These are phyloP conservation scores for Grigorovia transvaalensis DNA, from an alignment of 805 yeast species.

Conservation along the genomic window DNA sequence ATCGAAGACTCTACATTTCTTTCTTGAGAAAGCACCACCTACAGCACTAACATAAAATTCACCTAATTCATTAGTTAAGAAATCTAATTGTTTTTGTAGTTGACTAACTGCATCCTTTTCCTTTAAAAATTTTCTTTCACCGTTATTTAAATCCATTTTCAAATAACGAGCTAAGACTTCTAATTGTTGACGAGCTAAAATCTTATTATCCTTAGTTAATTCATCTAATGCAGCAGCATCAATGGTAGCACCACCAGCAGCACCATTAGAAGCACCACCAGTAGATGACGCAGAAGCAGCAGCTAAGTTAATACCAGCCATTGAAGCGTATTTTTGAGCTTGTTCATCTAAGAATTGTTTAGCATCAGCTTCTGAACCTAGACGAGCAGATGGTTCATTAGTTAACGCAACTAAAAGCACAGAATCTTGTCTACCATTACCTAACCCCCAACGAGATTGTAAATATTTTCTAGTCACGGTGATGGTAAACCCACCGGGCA, in stretches of 20 bases:
- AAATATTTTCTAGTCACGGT: conserved; percentile 87
- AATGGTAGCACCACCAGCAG: conserved; percentile 58
- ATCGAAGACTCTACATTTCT: conserved; percentile 93
- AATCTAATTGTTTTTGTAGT: conserved; percentile 82
- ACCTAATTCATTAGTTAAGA: conserved; percentile 65
- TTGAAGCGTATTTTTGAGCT: conserved; percentile 77
- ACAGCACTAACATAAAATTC: conserved; percentile 90
- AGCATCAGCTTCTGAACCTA: conserved; percentile 81
- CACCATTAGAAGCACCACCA: conserved; percentile 43
- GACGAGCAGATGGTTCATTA: conserved; percentile 83
- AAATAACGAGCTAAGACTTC: conserved; percentile 92
- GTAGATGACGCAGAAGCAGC: conserved; percentile 49
- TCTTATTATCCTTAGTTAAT: conserved; percentile 38
- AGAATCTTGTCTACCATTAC: conserved; percentile 88
- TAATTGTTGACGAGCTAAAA: conserved; percentile 46
- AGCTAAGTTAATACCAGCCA: conserved; percentile 66
- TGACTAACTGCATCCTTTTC: conserved; percentile 72
- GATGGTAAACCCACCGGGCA: conserved; percentile 99
- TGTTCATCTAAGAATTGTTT: conserved; percentile 74
- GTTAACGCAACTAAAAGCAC: conserved; percentile 75
- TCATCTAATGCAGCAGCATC: conserved; percentile 92
- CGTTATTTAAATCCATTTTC: conserved; percentile 83
- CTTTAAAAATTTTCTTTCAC: conserved; percentile 72
- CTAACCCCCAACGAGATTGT: conserved; percentile 87
- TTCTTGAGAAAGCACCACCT: conserved; percentile 76